Evolutionary conservation across 306 rosid genomes (phyloP).

Genomic region (Betula pendula): DNA sequence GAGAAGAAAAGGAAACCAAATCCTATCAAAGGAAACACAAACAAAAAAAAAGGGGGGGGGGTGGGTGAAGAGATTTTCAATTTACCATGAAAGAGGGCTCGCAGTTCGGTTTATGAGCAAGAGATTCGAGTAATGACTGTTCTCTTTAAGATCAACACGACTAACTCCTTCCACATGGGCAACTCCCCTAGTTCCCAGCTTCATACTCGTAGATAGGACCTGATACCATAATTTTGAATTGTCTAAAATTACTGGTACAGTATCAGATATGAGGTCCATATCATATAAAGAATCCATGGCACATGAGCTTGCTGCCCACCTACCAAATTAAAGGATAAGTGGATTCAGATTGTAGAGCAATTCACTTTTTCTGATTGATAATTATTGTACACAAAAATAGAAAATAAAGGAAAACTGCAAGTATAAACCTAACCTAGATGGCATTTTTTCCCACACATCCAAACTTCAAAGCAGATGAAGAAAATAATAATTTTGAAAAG

Average conservation of each 20-base stretch:
- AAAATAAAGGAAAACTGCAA: conserved; percentile 4
- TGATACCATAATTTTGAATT: conserved; percentile 80
- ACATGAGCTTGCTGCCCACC: conserved; percentile 84
- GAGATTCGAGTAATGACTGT: conserved; percentile 57
- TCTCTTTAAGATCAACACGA: conserved; percentile 64
- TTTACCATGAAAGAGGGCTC: conserved; percentile 84
- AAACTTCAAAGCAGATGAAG: conserved; percentile 6
- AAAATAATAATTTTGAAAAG: background rate
- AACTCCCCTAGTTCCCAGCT: conserved; percentile 73
- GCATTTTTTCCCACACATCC: background rate
- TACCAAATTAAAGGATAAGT: conserved; percentile 34
- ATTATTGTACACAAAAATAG: background rate
- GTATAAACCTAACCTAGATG: background rate
- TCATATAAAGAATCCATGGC: conserved; percentile 90
- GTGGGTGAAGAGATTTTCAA: background rate
- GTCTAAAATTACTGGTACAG: conserved; percentile 84
- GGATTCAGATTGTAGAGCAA: conserved; percentile 26
- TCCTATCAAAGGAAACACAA: background rate
- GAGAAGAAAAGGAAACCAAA: background rate
- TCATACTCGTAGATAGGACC: conserved; percentile 72
- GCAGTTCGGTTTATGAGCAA: conserved; percentile 91
- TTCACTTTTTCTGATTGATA: background rate
- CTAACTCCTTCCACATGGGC: conserved; percentile 62
- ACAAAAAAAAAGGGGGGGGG: no score
- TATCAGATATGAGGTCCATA: conserved; percentile 59